Conservation (phyloP, 305 asterid species). For the Lippia alba region DNA sequence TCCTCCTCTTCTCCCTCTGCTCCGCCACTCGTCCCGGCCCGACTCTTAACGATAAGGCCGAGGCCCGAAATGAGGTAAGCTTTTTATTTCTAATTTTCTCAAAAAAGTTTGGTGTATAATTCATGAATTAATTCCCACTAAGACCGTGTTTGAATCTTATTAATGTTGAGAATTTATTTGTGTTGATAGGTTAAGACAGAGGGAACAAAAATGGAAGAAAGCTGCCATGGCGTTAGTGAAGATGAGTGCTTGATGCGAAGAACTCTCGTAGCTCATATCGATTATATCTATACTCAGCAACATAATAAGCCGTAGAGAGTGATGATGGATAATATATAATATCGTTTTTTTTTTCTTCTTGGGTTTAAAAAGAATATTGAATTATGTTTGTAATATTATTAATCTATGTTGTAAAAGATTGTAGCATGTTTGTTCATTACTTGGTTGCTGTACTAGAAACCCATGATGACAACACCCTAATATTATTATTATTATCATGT, state of each 20-base stretch:
- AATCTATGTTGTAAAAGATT: neutral
- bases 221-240: slow-evolving; percentile 57
- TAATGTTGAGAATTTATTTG: neutral
- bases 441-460: slow-evolving; percentile 21
- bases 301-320: slow-evolving; percentile 51
- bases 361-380: neutral
- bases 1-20: slow-evolving; percentile 56
- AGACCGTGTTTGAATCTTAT: slow-evolving; percentile 1
- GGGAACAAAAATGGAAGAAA: slow-evolving; percentile 40
- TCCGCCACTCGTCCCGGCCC: slow-evolving; percentile 55
- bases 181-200: slow-evolving; percentile 40
- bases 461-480: neutral
- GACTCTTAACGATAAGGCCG: slow-evolving; percentile 11
- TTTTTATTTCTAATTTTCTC: neutral
- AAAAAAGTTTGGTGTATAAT: neutral
- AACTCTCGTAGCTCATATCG: slow-evolving; percentile 65
- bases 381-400: slow-evolving; percentile 23
- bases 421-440: slow-evolving; percentile 12
- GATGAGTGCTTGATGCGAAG: slow-evolving; percentile 79
- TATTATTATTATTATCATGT: slow-evolving; percentile 13
- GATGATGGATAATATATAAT: neutral
- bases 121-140: neutral
- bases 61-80: slow-evolving; percentile 44
- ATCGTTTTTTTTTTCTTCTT: neutral
- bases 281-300: slow-evolving; percentile 76